Evolutionary conservation across 2,329 filamentous ascomycete genomes (phyloP).

Genomic region (Leptosphaerulina australis): DNA sequence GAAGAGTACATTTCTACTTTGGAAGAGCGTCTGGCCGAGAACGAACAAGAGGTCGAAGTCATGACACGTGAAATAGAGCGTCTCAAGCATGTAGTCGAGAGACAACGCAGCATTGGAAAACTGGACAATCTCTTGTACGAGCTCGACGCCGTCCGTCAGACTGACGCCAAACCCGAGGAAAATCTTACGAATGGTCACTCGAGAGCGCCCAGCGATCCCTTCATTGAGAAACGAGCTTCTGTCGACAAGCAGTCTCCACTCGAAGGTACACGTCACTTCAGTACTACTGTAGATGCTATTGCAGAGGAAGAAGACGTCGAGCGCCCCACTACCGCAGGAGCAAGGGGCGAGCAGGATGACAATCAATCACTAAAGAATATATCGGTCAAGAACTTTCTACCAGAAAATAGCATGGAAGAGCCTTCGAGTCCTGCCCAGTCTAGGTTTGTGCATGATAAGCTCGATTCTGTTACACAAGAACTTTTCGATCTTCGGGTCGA

Average conservation of each 20-base stretch:
- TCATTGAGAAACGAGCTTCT: slow-evolving; percentile 38
- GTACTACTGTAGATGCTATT: slow-evolving; percentile 43
- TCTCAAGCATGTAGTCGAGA: slow-evolving; percentile 91
- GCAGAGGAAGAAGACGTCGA: slow-evolving; percentile 45
- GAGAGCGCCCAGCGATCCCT: slow-evolving; percentile 41
- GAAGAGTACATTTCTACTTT: slow-evolving; percentile 98
- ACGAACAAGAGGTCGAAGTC: slow-evolving; percentile 92
- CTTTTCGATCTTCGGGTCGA: slow-evolving; percentile 88
- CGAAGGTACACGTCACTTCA: slow-evolving; percentile 40
- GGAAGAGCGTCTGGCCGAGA: slow-evolving; percentile 92
- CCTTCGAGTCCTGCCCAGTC: slow-evolving; percentile 77
- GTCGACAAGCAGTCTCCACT: slow-evolving; percentile 30
- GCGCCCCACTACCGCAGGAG: slow-evolving; percentile 37
- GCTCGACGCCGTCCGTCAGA: slow-evolving; percentile 67
- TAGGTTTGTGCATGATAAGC: slow-evolving; percentile 87
- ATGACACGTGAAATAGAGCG: slow-evolving; percentile 97
- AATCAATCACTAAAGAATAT: slow-evolving; percentile 9
- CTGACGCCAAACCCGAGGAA: slow-evolving; percentile 43
- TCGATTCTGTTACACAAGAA: slow-evolving; percentile 89
- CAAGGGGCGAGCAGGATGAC: slow-evolving; percentile 9
- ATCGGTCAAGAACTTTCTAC: slow-evolving; percentile 25
- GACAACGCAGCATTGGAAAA: slow-evolving; percentile 92
- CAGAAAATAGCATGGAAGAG: slow-evolving; percentile 48
- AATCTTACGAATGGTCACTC: slow-evolving; percentile 45
- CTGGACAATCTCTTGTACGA: slow-evolving; percentile 91